phyloP scores from a whole-genome alignment of 2,329 filamentous ascomycete genomes.

The Sporothrix humicola region DNA sequence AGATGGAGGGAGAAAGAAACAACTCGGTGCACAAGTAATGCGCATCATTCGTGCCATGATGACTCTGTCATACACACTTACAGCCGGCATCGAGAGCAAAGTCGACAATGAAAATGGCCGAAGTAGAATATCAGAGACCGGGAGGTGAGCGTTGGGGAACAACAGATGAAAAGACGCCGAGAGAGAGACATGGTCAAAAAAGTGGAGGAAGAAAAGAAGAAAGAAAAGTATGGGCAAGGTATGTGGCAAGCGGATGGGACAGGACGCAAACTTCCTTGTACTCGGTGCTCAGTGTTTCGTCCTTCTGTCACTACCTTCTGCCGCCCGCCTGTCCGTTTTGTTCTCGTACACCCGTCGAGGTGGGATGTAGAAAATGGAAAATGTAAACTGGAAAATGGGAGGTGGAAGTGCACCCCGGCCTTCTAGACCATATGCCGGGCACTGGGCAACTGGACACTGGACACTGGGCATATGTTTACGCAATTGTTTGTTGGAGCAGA shows the following conservation, averaged over 20 bases:
- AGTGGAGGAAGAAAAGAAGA: neutral
- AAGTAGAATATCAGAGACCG: neutral
- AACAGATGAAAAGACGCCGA: neutral
- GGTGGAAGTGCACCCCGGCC: too few species aligned
- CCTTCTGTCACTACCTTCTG: constrained; percentile 25
- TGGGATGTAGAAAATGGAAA: neutral
- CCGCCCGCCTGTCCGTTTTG: neutral
- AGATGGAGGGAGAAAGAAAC: neutral
- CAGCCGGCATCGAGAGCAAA: neutral
- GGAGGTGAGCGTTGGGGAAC: neutral
- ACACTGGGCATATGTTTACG: too few species aligned
- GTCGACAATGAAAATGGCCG: neutral
- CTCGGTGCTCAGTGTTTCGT: constrained; percentile 8
- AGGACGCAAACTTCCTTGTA: neutral
- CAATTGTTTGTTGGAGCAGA: too few species aligned
- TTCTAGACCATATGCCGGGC: too few species aligned
- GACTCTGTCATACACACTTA: constrained; percentile 2
- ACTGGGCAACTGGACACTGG: too few species aligned
- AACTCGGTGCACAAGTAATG: neutral
- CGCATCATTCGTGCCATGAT: constrained; percentile 22
- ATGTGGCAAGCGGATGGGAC: too few species aligned
- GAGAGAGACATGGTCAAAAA: neutral
- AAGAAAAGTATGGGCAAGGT: neutral
- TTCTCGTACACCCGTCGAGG: constrained; percentile 4
- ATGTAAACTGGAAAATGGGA: neutral